Evolutionary conservation across 2,329 filamentous ascomycete genomes (phyloP), one percentile per base, ranked within the genome.

Genomic region (Diaporthe citriasiana): DNA sequence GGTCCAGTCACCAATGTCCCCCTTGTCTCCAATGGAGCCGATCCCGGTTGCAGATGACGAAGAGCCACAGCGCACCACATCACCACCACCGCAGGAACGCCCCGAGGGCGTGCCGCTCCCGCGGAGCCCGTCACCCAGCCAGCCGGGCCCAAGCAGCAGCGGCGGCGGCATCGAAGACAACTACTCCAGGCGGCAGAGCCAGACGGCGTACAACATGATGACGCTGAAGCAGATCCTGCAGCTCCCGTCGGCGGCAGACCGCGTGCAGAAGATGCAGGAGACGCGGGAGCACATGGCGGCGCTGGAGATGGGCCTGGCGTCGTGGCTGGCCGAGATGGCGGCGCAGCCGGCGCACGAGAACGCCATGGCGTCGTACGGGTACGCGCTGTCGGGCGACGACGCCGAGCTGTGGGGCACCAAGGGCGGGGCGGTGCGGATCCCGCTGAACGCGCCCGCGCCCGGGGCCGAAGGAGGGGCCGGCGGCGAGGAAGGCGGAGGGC

Each of bases 191-290:
- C 56, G 63, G 15, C 59, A 55, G 25, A 59, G 56, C 57, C 60
- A 69, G 12, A 33, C 38, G 13, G 42, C 55, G 10, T 68, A 75
- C 56, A 88, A 85, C 60, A 84, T 89, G 50, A 87, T 89, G 76
- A 85, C 89, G 1, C 95, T 97, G 83, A 90, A 92, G 68, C 93
- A 97, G 73, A 97, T 98, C 75, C 87, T 95, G 78, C 90, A 89
- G 12, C 87, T 97, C 66, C 87, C 89, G 22, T 90, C 89, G 2
- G 82, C 91, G 0, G 82, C 87, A 19, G 92, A 97, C 77, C 91
- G 95, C 27, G 93, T 97, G 74, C 86, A 88, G 56, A 92, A 91
- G 19, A 97, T 94, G 81, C 90, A 94, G 74, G 89, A 93, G 73
- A 93, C 93, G 0, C 90, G 94, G 57, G 85, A 89, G 22, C 89